Percentiles rank a stretch among this genome's conserved stretches.
Evolutionary conservation across 768 basidiomycete genomes (phyloP).

Genomic region (Cystobasidium ongulense): DNA sequence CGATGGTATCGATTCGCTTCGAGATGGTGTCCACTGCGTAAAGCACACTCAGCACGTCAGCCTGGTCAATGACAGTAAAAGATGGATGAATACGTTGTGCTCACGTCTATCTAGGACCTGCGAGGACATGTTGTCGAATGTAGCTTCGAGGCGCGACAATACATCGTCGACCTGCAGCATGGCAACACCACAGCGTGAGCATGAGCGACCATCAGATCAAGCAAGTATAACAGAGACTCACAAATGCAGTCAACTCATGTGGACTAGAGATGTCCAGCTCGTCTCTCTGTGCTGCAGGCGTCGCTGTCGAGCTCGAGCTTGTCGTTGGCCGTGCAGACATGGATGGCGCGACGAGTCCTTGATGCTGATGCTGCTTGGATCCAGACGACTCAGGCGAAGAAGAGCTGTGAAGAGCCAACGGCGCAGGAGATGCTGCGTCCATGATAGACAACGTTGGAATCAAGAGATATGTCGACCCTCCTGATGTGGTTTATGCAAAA

Average conservation of each 20-base stretch:
- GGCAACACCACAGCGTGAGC: not conserved
- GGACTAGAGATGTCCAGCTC: constrained; percentile 17
- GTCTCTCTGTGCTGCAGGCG: not conserved
- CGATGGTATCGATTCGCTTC: constrained; percentile 24
- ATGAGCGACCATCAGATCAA: not conserved
- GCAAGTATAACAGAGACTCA: not conserved
- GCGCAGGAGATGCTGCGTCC: not conserved
- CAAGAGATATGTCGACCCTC: no score
- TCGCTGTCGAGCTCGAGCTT: not conserved
- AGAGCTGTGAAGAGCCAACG: not conserved
- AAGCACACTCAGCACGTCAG: not conserved
- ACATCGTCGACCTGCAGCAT: constrained; percentile 30
- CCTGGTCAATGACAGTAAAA: not conserved
- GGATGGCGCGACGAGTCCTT: not conserved
- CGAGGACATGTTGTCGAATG: constrained; percentile 23
- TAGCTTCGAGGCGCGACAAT: constrained; percentile 4
- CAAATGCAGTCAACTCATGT: constrained; percentile 26
- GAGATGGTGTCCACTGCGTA: constrained; percentile 15
- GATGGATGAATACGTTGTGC: not conserved
- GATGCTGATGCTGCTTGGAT: not conserved
- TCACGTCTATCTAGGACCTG: constrained; percentile 25
- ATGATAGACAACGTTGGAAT: not conserved
- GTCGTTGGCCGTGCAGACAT: not conserved
- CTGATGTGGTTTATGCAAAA: no score
- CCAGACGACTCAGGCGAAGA: not conserved